Evolutionary conservation across 352 stramenopile genomes (phyloP).

Genomic region (Phytophthora capsici): DNA sequence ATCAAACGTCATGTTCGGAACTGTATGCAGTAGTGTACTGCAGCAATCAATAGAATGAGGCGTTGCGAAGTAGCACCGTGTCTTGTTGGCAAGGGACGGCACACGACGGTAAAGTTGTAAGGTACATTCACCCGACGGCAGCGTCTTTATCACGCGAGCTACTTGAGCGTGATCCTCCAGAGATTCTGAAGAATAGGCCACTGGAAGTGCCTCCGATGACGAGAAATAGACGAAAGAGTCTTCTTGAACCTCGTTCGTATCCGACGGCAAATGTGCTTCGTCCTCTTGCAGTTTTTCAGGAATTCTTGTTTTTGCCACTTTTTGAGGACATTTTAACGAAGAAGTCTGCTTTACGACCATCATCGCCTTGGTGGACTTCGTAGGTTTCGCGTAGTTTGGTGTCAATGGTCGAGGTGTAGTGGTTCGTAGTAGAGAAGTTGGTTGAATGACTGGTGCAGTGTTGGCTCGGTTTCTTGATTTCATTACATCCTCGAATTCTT

Average conservation of each 20-base stretch:
- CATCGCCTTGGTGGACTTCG: slow-evolving; percentile 12
- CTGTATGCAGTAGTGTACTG: slow-evolving; percentile 41
- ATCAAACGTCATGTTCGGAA: slow-evolving; percentile 44
- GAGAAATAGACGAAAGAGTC: slow-evolving; percentile 44
- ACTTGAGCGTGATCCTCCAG: slow-evolving; percentile 44
- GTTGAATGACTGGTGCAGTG: slow-evolving; percentile 1
- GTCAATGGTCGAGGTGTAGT: not conserved
- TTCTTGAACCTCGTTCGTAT: slow-evolving; percentile 37
- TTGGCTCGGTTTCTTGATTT: slow-evolving; percentile 21
- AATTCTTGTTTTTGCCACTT: slow-evolving; percentile 1
- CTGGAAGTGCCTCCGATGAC: slow-evolving; percentile 24
- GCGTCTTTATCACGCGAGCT: slow-evolving; percentile 35
- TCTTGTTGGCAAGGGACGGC: slow-evolving; percentile 11
- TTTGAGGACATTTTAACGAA: slow-evolving; percentile 8
- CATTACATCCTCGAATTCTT: slow-evolving; percentile 9
- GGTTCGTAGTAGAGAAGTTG: not conserved
- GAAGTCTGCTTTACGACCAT: slow-evolving; percentile 21
- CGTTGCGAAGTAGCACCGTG: slow-evolving; percentile 37
- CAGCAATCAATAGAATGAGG: slow-evolving; percentile 54
- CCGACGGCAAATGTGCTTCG: slow-evolving; percentile 21
- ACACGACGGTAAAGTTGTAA: slow-evolving; percentile 46
- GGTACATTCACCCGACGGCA: slow-evolving; percentile 42
- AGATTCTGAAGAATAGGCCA: slow-evolving; percentile 8
- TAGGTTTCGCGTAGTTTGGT: slow-evolving; percentile 34
- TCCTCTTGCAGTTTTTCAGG: not conserved